Conservation (phyloP, 2,329 filamentous ascomycete genomes). For the Botrytis fabae region DNA sequence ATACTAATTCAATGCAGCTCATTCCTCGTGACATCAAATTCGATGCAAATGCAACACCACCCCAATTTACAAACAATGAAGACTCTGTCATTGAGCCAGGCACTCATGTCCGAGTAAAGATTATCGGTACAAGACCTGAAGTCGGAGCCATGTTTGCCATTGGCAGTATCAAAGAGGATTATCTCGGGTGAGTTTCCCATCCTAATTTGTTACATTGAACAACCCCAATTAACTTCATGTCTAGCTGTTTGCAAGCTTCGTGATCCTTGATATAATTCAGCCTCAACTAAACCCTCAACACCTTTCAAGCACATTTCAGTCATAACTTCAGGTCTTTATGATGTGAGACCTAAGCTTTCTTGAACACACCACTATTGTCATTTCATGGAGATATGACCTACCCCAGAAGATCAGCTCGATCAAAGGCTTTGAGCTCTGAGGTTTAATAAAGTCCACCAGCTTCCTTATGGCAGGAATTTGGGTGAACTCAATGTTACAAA, state of each 20-base stretch:
- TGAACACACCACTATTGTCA: neutral
- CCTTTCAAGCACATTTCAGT: neutral
- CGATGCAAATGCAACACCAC: constrained; percentile 94
- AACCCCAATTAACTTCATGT: constrained; percentile 16
- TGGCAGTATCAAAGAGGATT: constrained; percentile 90
- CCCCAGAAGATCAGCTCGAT: neutral
- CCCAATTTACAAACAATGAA: constrained; percentile 92
- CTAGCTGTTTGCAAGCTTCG: constrained; percentile 35
- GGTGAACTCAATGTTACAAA: neutral
- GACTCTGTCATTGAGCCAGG: constrained; percentile 93
- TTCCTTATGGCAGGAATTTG: neutral
- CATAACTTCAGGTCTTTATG: neutral
- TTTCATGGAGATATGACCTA: neutral
- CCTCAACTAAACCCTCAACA: neutral
- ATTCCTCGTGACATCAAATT: constrained; percentile 92
- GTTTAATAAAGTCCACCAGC: neutral
- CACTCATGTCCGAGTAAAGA: constrained; percentile 89
- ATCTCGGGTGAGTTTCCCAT: constrained; percentile 57
- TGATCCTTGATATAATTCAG: constrained; percentile 23
- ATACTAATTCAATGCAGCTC: constrained; percentile 55
- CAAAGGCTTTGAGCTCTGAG: neutral
- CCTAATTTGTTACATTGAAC: neutral
- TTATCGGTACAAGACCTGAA: constrained; percentile 90
- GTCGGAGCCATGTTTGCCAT: constrained; percentile 96
- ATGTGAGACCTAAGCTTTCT: neutral